Conservation (phyloP, 2,329 filamentous ascomycete genomes). For the Ophiocordyceps unilateralis region DNA sequence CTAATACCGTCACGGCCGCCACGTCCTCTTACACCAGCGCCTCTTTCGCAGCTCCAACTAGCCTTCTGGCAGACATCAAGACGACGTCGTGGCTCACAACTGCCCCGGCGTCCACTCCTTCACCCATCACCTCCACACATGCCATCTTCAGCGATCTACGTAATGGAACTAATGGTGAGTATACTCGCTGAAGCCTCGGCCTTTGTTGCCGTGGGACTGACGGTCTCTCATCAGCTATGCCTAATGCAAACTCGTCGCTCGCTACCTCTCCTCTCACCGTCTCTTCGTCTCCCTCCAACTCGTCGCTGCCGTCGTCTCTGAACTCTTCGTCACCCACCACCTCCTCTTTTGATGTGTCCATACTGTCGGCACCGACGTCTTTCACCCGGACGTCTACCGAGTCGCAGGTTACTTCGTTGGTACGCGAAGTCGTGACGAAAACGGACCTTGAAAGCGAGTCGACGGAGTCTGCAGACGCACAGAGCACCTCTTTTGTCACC, state of each 20-base stretch:
- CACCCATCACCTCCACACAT: constrained; percentile 3
- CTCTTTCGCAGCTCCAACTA: background rate
- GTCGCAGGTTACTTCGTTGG: background rate
- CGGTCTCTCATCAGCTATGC: background rate
- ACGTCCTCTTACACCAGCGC: background rate
- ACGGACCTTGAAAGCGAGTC: background rate
- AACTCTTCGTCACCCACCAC: background rate
- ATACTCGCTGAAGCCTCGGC: background rate
- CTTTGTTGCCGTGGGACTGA: background rate
- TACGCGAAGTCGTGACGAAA: background rate
- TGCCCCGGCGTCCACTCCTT: constrained; percentile 4
- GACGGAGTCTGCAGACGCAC: background rate
- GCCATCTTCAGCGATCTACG: constrained; percentile 3
- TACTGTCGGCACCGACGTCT: background rate
- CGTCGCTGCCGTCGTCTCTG: background rate
- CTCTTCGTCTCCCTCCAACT: background rate
- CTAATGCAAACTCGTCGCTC: background rate
- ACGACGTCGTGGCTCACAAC: background rate
- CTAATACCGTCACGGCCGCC: background rate
- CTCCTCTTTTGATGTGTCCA: background rate
- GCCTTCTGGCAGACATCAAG: background rate
- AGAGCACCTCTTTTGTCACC: background rate
- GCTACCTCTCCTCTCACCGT: background rate
- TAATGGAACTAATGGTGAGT: constrained; percentile 9
- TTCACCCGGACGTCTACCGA: background rate